Evolutionary conservation across 805 yeast species (phyloP).

Genomic region (Candida ortonii): DNA sequence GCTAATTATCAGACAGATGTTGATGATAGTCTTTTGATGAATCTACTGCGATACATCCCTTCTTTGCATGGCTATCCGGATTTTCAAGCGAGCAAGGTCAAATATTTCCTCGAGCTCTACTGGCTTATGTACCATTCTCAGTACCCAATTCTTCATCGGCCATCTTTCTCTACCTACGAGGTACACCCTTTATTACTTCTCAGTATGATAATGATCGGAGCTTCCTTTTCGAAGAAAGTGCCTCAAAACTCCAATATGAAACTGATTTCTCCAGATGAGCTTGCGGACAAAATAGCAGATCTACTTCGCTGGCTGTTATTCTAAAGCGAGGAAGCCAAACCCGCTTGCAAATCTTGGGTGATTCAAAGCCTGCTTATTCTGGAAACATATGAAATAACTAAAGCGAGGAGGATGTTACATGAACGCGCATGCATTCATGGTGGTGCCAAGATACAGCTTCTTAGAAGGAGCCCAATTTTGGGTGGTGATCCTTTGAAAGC

Average conservation of each 20-base stretch:
- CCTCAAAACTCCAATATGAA: slow-evolving; percentile 3
- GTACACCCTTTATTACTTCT: slow-evolving; percentile 51
- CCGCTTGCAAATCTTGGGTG: slow-evolving; percentile 50
- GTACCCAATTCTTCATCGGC: slow-evolving; percentile 45
- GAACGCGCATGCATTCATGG: slow-evolving; percentile 52
- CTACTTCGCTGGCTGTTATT: slow-evolving; percentile 46
- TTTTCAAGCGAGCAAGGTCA: slow-evolving; percentile 18
- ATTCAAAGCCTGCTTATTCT: slow-evolving; percentile 45
- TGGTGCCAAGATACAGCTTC: slow-evolving; percentile 48
- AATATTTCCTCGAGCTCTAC: slow-evolving; percentile 34
- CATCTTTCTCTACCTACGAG: slow-evolving; percentile 47
- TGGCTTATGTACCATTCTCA: slow-evolving; percentile 60
- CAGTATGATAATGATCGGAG: slow-evolving; percentile 56
- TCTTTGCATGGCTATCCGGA: slow-evolving; percentile 18
- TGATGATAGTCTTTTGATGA: slow-evolving; percentile 15
- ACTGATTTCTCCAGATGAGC: slow-evolving; percentile 21
- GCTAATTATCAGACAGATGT: slow-evolving; percentile 23
- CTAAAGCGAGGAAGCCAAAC: slow-evolving; percentile 41
- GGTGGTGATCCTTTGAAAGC: slow-evolving; percentile 41
- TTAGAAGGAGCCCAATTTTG: slow-evolving; percentile 45
- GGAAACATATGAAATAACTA: slow-evolving; percentile 48
- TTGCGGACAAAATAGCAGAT: slow-evolving; percentile 37
- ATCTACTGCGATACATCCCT: slow-evolving; percentile 21
- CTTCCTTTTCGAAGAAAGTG: slow-evolving; percentile 27
- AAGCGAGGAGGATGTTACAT: slow-evolving; percentile 41